phyloP scores from a whole-genome alignment of 768 basidiomycete species.

The Boletus reticulatus region DNA sequence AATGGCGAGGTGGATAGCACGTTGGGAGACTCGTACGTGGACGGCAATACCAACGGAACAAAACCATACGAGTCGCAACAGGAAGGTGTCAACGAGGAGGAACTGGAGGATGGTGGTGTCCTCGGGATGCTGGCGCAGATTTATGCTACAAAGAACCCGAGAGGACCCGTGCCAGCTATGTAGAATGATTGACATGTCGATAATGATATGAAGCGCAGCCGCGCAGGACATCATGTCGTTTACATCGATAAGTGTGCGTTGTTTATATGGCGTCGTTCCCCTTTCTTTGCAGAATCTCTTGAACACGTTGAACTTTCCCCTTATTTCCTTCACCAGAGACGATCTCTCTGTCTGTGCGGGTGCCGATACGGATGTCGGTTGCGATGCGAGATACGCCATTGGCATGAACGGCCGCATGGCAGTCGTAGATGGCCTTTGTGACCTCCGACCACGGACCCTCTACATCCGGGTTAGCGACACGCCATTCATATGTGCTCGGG shows the following conservation, averaged over 20 bases:
- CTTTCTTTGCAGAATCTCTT: constrained; percentile 63
- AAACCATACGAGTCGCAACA: constrained; percentile 39
- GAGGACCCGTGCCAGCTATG: constrained; percentile 45
- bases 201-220: background rate
- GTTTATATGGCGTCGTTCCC: background rate
- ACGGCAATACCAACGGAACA: constrained; percentile 49
- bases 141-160: constrained; percentile 58
- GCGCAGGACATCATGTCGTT: background rate
- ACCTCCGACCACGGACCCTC: constrained; percentile 90
- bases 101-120: constrained; percentile 76
- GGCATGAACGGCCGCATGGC: constrained; percentile 83
- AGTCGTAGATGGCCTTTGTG: constrained; percentile 83
- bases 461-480: constrained; percentile 7
- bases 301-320: constrained; percentile 75
- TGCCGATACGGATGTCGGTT: constrained; percentile 95
- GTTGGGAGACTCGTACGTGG: constrained; percentile 71
- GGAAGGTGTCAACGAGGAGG: constrained; percentile 55
- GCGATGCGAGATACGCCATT: constrained; percentile 74
- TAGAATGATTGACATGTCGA: constrained; percentile 14
- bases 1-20: constrained; percentile 61
- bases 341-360: constrained; percentile 69
- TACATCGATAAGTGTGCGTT: background rate
- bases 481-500: background rate
- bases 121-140: constrained; percentile 86
- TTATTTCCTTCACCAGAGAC: constrained; percentile 70